These are phyloP conservation scores for Dendryphion nanum DNA, from an alignment of 2,329 filamentous ascomycete species.

Conservation along the genomic window DNA sequence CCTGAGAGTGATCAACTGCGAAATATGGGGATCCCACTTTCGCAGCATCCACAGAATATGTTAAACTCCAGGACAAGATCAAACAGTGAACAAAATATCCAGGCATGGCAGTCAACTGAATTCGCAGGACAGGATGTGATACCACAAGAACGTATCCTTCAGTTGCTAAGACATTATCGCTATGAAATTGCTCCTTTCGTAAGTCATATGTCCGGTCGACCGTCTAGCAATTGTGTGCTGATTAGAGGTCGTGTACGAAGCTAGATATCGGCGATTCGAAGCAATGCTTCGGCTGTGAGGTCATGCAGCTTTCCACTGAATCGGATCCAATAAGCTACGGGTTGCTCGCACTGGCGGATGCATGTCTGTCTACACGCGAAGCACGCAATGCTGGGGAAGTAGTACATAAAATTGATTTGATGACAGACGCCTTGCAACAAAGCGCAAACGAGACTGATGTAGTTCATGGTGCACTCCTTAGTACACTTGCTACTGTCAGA, in stretches of 20 bases:
- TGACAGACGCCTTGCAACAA: conserved; percentile 11
- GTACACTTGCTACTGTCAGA: neutral
- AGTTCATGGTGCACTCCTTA: neutral
- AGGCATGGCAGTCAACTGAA: conserved; percentile 4
- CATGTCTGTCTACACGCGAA: conserved; percentile 2
- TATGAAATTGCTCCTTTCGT: conserved; percentile 56
- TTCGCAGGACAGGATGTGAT: conserved; percentile 1
- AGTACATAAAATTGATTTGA: conserved; percentile 50
- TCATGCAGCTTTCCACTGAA: conserved; percentile 50
- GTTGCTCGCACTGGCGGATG: conserved; percentile 52
- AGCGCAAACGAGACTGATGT: neutral
- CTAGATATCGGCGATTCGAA: conserved; percentile 58
- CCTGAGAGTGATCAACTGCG: no score
- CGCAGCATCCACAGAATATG: no score
- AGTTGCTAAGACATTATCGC: conserved; percentile 47
- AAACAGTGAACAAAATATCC: no score
- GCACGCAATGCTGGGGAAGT: conserved; percentile 42
- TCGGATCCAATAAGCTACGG: conserved; percentile 49
- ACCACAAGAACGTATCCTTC: conserved; percentile 22
- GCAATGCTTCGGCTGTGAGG: conserved; percentile 52
- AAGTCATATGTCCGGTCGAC: conserved; percentile 8
- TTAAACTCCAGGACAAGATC: no score
- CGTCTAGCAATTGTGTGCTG: no score
- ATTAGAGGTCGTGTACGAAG: no score
- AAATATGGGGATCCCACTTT: no score